A percentile compares a stretch with the other conserved stretches of the same genome.
Conservation (phyloP, 768 basidiomycete species). For the Suillus americanus region DNA sequence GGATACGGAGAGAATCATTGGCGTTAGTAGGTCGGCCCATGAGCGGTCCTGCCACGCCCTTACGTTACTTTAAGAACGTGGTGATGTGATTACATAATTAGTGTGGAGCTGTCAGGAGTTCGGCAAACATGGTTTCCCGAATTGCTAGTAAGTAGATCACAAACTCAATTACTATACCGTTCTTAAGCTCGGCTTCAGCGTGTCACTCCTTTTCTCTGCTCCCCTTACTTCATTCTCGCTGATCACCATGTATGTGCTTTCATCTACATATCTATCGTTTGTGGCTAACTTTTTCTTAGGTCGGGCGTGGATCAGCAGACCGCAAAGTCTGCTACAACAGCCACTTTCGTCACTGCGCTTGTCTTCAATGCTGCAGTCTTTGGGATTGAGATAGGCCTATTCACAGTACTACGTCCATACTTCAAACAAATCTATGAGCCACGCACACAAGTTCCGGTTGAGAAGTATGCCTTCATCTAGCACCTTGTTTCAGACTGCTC, state of each 20-base stretch:
- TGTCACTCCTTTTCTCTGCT: background rate
- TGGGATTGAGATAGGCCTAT: conserved; percentile 65
- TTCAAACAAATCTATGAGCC: conserved; percentile 93
- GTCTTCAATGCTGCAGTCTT: conserved; percentile 79
- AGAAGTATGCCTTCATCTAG: conserved; percentile 33
- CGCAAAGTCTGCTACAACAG: conserved; percentile 64
- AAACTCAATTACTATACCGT: background rate
- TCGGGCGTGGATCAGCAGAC: conserved; percentile 31
- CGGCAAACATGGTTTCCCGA: background rate
- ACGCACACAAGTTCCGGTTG: conserved; percentile 62
- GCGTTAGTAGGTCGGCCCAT: too few relatives aligned
- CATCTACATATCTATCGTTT: background rate
- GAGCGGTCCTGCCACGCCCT: too few relatives aligned
- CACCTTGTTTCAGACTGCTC: conserved; percentile 4
- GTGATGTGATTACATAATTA: background rate
- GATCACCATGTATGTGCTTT: conserved; percentile 22
- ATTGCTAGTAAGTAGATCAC: background rate
- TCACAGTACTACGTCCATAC: conserved; percentile 80
- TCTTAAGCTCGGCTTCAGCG: background rate
- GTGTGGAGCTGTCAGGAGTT: background rate
- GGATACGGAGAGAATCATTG: background rate
- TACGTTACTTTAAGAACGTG: too few relatives aligned
- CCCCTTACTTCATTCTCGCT: background rate
- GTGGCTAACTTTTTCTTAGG: conserved; percentile 25
- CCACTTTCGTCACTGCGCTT: conserved; percentile 82